Base-by-base conservation (phyloP, 1,139 yeast genomes). In the Zhuliangozyma blackwelliae region DNA sequence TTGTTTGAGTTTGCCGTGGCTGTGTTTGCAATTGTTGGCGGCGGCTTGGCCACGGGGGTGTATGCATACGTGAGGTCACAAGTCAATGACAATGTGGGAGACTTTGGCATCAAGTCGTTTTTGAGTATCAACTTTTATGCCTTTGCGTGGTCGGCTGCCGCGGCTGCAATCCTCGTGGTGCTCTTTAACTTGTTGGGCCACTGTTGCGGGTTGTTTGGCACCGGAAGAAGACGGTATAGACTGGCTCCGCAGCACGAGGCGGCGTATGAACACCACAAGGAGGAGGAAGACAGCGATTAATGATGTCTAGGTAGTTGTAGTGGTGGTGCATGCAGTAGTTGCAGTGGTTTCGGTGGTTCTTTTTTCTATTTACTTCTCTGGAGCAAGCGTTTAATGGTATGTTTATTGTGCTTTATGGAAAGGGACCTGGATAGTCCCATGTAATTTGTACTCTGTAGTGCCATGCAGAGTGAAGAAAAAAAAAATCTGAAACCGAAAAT, bases 101-200 rank as follows among this genome's bases (percentile, higher is more conserved):
- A 48, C 9, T 68, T 47, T 40, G 75, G 75, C 8, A 52, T 67
- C 32, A 64, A 59, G 40, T 40, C 71, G 3, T 65, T 40, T 49
- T 51, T 69, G 34, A 68, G 75, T 2, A 55, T 60, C 29, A 65
- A 68, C 38, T 67, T 63, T 46, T 69, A 68, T 39, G 77, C 75
- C 2, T 67, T 65, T 46, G 44, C 54, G 11, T 69, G 75, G 75
- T 58, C 72, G 6, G 64, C 67, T 0, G 62, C 57, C 1, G 70
- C 55, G 21, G 68, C 72, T 3, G 62, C 72, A 3, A 49, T 65
- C 21, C 45, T 66, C 25, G 57, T 68, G 28, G 47, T 59, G 8
- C 33, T 64, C 7, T 53, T 68, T 46, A 61, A 62, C 38, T 55
- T 66, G 33, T 53, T 70, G 34, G 76, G 75, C 20, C 73, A 68